These are phyloP conservation scores for Tubosaeta sp. DNA, from an alignment of 768 basidiomycete species.

Conservation along the genomic window DNA sequence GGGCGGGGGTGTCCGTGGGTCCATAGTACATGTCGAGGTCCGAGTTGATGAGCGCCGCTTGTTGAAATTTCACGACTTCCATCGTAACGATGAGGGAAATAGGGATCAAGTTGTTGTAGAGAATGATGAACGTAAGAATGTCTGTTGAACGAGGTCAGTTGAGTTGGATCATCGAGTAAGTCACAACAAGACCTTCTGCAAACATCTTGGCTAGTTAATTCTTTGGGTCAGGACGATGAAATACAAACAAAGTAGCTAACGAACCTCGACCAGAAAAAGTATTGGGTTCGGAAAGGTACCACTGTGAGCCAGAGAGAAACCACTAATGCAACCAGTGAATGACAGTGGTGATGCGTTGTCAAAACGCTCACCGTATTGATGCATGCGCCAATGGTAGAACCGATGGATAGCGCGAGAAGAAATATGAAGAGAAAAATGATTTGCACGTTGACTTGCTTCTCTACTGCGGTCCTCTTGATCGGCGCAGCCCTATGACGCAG, in stretches of 20 bases:
- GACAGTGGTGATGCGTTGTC: not conserved
- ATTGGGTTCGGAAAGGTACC: constrained; percentile 76
- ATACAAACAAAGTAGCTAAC: constrained; percentile 12
- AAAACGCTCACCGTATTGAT: constrained; percentile 61
- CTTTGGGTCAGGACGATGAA: constrained; percentile 1
- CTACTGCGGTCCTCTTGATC: constrained; percentile 94
- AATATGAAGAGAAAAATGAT: constrained; percentile 93
- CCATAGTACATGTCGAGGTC: constrained; percentile 99
- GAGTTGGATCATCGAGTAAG: not conserved
- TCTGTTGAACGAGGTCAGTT: constrained; percentile 44
- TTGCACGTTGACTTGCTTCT: constrained; percentile 92
- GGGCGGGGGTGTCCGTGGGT: constrained; percentile 90
- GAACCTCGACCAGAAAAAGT: constrained; percentile 62
- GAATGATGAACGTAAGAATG: constrained; percentile 95
- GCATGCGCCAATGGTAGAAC: constrained; percentile 88
- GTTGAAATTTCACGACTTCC: constrained; percentile 99
- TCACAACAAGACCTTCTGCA: constrained; percentile 61
- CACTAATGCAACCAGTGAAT: constrained; percentile 42
- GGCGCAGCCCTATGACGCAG: constrained; percentile 70
- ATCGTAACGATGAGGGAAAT: constrained; percentile 99
- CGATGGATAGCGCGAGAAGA: constrained; percentile 81
- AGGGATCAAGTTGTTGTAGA: constrained; percentile 98
- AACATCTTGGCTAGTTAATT: constrained; percentile 59
- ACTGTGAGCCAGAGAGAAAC: constrained; percentile 83
- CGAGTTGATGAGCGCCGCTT: constrained; percentile 94